Percentiles rank a stretch among this genome's conserved stretches.
Evolutionary conservation across 257 asterid genomes (phyloP).

Genomic region (Petrea volubilis): DNA sequence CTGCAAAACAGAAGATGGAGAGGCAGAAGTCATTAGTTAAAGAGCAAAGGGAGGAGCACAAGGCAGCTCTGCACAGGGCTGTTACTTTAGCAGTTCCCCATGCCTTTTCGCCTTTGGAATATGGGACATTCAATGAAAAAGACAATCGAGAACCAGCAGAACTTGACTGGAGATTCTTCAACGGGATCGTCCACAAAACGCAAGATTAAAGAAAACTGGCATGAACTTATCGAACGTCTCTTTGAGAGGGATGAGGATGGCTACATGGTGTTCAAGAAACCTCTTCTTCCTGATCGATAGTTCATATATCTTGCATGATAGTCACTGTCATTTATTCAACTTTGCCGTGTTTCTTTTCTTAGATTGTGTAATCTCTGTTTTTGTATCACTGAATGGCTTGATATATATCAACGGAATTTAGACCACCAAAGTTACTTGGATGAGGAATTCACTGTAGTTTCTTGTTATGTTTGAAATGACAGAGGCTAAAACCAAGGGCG

Average conservation of each 20-base stretch:
- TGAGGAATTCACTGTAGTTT: not conserved
- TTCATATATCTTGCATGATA: not conserved
- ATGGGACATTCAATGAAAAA: slow-evolving; percentile 57
- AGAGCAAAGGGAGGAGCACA: slow-evolving; percentile 57
- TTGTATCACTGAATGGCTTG: not conserved
- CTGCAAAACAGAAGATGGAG: slow-evolving; percentile 67
- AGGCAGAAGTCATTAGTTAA: slow-evolving; percentile 51
- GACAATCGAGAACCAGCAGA: not conserved
- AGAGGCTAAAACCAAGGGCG: no score
- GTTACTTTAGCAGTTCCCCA: slow-evolving; percentile 60
- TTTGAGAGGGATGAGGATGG: slow-evolving; percentile 61
- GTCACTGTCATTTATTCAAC: not conserved
- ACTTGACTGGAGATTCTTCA: slow-evolving; percentile 32
- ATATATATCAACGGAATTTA: not conserved
- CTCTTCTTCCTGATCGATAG: slow-evolving; percentile 24
- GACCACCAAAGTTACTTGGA: not conserved
- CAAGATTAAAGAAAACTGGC: slow-evolving; percentile 52
- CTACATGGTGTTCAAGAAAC: slow-evolving; percentile 38
- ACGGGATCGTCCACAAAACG: slow-evolving; percentile 41
- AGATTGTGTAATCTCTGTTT: not conserved
- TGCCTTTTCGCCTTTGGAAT: slow-evolving; percentile 53
- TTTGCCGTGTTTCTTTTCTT: not conserved
- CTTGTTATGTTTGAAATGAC: not conserved
- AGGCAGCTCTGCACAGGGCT: slow-evolving; percentile 65
- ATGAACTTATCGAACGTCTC: slow-evolving; percentile 53